A percentile compares a stretch with the other conserved stretches of the same genome.
phyloP scores from a whole-genome alignment of 1,284 basidiomycete genomes.

The Ganoderma resinaceum region DNA sequence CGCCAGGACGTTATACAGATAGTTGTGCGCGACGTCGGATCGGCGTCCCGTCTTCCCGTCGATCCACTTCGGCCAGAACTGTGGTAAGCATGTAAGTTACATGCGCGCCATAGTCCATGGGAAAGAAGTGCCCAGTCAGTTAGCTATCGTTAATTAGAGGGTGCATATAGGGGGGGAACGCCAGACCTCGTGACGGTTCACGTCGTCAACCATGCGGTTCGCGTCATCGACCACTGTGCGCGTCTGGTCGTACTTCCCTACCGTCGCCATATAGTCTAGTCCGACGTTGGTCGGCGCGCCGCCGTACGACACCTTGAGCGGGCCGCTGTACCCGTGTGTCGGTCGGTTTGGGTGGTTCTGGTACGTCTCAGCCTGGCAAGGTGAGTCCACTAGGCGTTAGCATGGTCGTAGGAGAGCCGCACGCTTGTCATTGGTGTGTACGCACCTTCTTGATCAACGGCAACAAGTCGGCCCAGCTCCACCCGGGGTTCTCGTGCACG shows the following conservation, averaged over 20 bases:
- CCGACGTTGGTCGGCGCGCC: slow-evolving; percentile 33
- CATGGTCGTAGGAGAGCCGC: too few relatives aligned
- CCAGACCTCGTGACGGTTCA: slow-evolving; percentile 35
- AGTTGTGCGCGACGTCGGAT: slow-evolving; percentile 63
- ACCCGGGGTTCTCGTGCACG: slow-evolving; percentile 54
- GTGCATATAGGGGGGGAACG: slow-evolving; percentile 36
- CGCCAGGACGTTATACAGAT: slow-evolving; percentile 55
- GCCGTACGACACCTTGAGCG: slow-evolving; percentile 38
- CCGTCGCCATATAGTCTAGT: slow-evolving; percentile 32
- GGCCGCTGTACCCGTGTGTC: slow-evolving; percentile 36
- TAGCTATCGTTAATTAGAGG: not conserved
- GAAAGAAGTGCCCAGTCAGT: not conserved
- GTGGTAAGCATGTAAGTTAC: not conserved
- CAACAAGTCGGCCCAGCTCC: slow-evolving; percentile 54
- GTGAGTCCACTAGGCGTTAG: too few relatives aligned
- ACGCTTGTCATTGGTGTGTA: not conserved
- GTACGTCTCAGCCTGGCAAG: slow-evolving; percentile 26
- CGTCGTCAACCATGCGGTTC: slow-evolving; percentile 32
- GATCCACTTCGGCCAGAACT: slow-evolving; percentile 51
- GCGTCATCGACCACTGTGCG: slow-evolving; percentile 27
- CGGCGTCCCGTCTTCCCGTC: slow-evolving; percentile 58
- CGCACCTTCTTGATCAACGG: slow-evolving; percentile 41
- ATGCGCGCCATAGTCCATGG: not conserved
- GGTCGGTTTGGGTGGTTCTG: slow-evolving; percentile 20
- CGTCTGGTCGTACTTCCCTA: slow-evolving; percentile 26